Conservation (phyloP, 1,284 basidiomycete species). For the Tylopilus orsonianus region DNA sequence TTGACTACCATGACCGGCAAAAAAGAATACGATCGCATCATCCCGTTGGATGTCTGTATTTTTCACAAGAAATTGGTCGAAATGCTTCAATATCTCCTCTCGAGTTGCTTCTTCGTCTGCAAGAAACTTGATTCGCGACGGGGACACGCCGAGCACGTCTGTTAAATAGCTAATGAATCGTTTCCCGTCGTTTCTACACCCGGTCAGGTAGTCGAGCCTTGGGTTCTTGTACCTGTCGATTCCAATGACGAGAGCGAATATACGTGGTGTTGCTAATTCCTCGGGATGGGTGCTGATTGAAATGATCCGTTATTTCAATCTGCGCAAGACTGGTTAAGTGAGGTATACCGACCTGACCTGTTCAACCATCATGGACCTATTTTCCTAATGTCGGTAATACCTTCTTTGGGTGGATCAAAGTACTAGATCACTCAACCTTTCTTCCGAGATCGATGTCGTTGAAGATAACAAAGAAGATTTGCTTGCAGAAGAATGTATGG, state of each 20-base stretch:
- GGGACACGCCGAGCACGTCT: constrained; percentile 52
- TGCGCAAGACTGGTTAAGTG: no score
- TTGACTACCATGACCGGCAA: constrained; percentile 61
- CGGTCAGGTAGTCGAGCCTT: constrained; percentile 49
- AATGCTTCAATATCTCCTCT: constrained; percentile 44
- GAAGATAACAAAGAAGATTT: constrained; percentile 1
- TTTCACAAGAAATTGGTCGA: constrained; percentile 52
- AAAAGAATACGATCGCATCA: constrained; percentile 64
- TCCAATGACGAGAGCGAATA: constrained; percentile 60
- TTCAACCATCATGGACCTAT: constrained; percentile 6
- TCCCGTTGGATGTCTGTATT: constrained; percentile 52
- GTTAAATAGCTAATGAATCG: constrained; percentile 50
- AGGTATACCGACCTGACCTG: constrained; percentile 1
- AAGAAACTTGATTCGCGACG: constrained; percentile 51
- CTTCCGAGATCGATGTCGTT: background rate
- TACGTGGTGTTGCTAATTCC: constrained; percentile 11
- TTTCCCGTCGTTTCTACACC: constrained; percentile 56
- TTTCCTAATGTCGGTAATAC: constrained; percentile 1
- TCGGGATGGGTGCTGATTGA: background rate
- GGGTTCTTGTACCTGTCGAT: constrained; percentile 52
- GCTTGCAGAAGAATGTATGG: background rate
- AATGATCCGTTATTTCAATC: background rate
- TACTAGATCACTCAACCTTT: constrained; percentile 14
- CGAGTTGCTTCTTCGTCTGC: constrained; percentile 56
- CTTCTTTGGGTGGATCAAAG: background rate